Conservation (phyloP, 495 filamentous ascomycete species). For the Penicillium coffeae region DNA sequence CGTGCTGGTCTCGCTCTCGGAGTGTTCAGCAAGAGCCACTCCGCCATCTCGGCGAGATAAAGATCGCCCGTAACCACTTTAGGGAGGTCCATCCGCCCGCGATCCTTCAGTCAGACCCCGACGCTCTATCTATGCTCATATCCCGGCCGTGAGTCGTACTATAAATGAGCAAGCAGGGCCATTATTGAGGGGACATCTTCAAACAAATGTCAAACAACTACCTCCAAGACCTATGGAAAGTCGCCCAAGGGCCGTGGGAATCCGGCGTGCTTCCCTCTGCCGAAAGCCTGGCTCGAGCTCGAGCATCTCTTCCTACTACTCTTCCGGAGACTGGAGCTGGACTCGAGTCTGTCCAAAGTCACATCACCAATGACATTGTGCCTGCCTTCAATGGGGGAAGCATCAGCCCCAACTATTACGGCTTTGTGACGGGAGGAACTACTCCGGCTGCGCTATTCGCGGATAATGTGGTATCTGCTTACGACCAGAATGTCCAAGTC, state of each 20-base stretch:
- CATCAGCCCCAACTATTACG: slow-evolving; percentile 70
- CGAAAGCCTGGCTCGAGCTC: slow-evolving; percentile 29
- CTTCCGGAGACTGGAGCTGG: slow-evolving; percentile 44
- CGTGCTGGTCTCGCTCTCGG: too few species aligned
- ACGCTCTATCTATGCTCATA: too few species aligned
- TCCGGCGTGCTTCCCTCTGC: slow-evolving; percentile 33
- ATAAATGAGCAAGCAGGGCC: slow-evolving; percentile 6
- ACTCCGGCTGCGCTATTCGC: slow-evolving; percentile 82
- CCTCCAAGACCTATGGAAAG: slow-evolving; percentile 34
- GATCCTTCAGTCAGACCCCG: slow-evolving; percentile 9
- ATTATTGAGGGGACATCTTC: too few species aligned
- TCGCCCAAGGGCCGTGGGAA: slow-evolving; percentile 29
- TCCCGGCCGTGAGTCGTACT: too few species aligned
- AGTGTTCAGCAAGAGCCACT: too few species aligned
- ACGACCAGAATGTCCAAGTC: slow-evolving; percentile 83
- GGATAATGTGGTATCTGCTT: slow-evolving; percentile 71
- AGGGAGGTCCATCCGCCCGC: slow-evolving; percentile 17
- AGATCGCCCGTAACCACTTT: background rate
- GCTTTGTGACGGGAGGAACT: slow-evolving; percentile 79
- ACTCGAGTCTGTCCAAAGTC: slow-evolving; percentile 39
- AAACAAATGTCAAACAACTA: slow-evolving; percentile 1
- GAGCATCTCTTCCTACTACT: slow-evolving; percentile 31
- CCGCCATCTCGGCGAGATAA: too few species aligned
- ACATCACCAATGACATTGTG: slow-evolving; percentile 58
- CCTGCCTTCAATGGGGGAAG: slow-evolving; percentile 62